Evolutionary conservation across 805 yeast genomes (phyloP), one percentile per base, ranked within the genome.

Genomic region (Candida berthetii): DNA sequence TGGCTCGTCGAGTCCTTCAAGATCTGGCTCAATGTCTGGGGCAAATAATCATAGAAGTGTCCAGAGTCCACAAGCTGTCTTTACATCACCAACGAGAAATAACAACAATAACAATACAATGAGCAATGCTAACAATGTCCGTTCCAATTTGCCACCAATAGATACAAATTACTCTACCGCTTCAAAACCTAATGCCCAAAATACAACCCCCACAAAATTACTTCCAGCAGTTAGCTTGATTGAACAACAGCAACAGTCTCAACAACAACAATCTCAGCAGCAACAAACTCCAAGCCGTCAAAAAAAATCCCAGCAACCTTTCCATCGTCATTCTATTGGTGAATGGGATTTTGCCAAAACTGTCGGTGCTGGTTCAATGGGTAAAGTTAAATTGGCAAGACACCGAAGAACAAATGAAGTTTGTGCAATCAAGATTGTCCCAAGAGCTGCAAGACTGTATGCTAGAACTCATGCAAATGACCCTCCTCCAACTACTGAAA

Each of bases 311-410:
- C 67, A 61, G 38, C 54, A 52, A 10, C 42, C 44, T 50, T 85
- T 85, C 52, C 91, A 89, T 60, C 78, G 98, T 48, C 84, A 83
- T 44, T 75, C 96, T 4, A 83, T 91, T 41, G 99, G 98, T 13
- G 96, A 93, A 49, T 91, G 99, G 99, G 95, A 87, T 52, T 90
- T 91, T 53, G 74, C 86, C 43, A 88, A 88, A 62, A 89, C 96
- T 2, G 85, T 93, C 36, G 99, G 99, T 35, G 96, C 98, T 2
- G 99, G 99, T 3, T 88, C 96, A 0, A 93, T 93, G 99, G 99
- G 99, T 44, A 95, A 91, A 61, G 99, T 93, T 38, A 93, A 93
- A 65, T 70, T 93, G 32, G 98, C 98, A 2, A 82, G 79, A 54
- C 96, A 90, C 65, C 77, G 85, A 49, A 63, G 78, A 29, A 87